Percentiles rank a stretch among this genome's conserved stretches.
These are phyloP conservation scores for Blastocystis sp. DNA, from an alignment of 352 stramenopile species.

Conservation along the genomic window DNA sequence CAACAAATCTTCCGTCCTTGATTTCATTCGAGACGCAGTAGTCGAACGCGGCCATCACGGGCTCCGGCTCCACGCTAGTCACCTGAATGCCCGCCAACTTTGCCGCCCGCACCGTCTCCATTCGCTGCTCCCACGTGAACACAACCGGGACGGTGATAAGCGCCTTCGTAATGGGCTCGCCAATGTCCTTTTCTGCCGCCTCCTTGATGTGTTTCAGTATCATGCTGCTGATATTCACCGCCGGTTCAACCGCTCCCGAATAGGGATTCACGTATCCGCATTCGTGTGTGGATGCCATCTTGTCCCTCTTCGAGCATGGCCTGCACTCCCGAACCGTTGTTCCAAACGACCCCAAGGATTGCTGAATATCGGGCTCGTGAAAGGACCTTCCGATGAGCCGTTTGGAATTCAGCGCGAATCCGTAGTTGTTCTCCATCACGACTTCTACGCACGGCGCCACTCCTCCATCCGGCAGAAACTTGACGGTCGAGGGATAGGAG, in stretches of 20 bases:
- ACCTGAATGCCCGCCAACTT: slow-evolving; percentile 8
- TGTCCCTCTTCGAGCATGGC: background rate
- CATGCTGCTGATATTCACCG: background rate
- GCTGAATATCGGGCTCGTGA: background rate
- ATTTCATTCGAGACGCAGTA: slow-evolving; percentile 36
- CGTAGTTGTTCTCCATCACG: background rate
- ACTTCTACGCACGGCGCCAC: background rate
- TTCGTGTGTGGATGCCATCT: background rate
- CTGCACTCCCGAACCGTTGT: background rate
- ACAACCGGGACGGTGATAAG: slow-evolving; percentile 53
- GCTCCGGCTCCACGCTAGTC: background rate
- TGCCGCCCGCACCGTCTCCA: slow-evolving; percentile 40
- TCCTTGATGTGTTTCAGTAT: slow-evolving; percentile 65
- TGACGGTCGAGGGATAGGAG: slow-evolving; percentile 3
- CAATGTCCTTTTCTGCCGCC: background rate
- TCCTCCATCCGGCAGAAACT: background rate
- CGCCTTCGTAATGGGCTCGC: background rate
- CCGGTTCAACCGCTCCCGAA: slow-evolving; percentile 1
- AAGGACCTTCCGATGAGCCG: slow-evolving; percentile 47
- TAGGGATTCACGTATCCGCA: background rate
- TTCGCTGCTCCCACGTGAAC: slow-evolving; percentile 38
- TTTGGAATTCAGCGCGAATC: slow-evolving; percentile 41
- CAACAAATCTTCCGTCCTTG: background rate
- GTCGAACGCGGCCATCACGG: slow-evolving; percentile 60
- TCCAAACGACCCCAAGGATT: background rate